Conservation (phyloP, 352 stramenopile genomes). For the Pythium sp. region DNA sequence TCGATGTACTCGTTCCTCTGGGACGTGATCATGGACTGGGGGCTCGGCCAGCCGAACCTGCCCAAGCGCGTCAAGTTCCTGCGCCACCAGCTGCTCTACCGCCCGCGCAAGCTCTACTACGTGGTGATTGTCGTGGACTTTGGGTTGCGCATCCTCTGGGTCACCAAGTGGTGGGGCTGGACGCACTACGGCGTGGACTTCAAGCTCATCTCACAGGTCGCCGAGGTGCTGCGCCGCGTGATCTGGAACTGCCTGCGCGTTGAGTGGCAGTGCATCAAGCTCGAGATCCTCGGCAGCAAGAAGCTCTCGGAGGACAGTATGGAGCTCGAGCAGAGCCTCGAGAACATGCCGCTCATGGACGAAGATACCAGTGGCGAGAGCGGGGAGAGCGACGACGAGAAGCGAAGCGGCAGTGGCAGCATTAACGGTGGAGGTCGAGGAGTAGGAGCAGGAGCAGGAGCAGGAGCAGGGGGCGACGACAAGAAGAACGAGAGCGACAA, state of each 20-base stretch:
- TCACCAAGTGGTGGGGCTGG: constrained; percentile 87
- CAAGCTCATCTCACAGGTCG: constrained; percentile 85
- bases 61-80: constrained; percentile 41
- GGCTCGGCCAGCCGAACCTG: constrained; percentile 74
- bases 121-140: constrained; percentile 91
- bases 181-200: constrained; percentile 72
- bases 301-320: constrained; percentile 50
- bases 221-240: constrained; percentile 89
- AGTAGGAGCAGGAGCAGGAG: neutral
- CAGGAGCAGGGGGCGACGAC: neutral
- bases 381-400: constrained; percentile 26
- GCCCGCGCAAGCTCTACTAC: constrained; percentile 86
- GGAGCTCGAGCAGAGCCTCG: constrained; percentile 44
- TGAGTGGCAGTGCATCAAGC: constrained; percentile 90
- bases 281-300: constrained; percentile 58
- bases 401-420: neutral
- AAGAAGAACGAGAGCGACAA: constrained; percentile 13
- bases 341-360: constrained; percentile 49
- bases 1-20: constrained; percentile 96
- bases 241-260: constrained; percentile 94
- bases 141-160: constrained; percentile 94
- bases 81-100: constrained; percentile 67
- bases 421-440: neutral
- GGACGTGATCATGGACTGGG: constrained; percentile 98
- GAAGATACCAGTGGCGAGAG: constrained; percentile 26